These are phyloP conservation scores for Sclerotinia spermophila DNA, from an alignment of 2,329 filamentous ascomycete genomes.

Conservation along the genomic window DNA sequence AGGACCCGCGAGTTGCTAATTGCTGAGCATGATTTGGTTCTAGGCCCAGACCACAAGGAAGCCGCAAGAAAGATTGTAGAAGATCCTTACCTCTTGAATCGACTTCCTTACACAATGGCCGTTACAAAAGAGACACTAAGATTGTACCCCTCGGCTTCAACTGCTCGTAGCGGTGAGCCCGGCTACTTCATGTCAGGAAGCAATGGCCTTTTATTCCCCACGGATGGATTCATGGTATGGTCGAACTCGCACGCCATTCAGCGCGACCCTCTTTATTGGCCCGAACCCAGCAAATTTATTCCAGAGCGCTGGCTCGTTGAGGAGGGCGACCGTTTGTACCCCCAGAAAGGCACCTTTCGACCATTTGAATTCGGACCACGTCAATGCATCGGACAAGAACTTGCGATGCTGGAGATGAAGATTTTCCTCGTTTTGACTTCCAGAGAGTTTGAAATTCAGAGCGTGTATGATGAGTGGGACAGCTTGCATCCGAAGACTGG, in stretches of 20 bases:
- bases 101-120: slow-evolving; percentile 22
- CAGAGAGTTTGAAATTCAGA: neutral
- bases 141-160: slow-evolving; percentile 18
- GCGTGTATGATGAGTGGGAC: neutral
- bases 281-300: neutral
- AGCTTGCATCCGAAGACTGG: neutral
- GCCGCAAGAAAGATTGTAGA: slow-evolving; percentile 6
- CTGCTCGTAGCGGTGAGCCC: neutral
- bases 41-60: slow-evolving; percentile 15
- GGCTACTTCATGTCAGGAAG: neutral
- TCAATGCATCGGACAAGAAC: neutral
- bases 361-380: neutral
- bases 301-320: slow-evolving; percentile 7
- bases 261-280: neutral
- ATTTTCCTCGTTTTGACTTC: neutral
- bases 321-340: neutral
- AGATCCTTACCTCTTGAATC: slow-evolving; percentile 20
- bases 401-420: neutral
- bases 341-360: neutral
- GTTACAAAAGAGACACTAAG: slow-evolving; percentile 25
- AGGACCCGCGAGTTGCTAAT: slow-evolving; percentile 16
- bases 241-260: neutral
- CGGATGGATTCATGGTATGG: neutral
- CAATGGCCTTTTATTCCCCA: neutral
- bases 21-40: slow-evolving; percentile 22